Conservation (phyloP, 352 stramenopile species). For the Globisporangium barbulae region DNA sequence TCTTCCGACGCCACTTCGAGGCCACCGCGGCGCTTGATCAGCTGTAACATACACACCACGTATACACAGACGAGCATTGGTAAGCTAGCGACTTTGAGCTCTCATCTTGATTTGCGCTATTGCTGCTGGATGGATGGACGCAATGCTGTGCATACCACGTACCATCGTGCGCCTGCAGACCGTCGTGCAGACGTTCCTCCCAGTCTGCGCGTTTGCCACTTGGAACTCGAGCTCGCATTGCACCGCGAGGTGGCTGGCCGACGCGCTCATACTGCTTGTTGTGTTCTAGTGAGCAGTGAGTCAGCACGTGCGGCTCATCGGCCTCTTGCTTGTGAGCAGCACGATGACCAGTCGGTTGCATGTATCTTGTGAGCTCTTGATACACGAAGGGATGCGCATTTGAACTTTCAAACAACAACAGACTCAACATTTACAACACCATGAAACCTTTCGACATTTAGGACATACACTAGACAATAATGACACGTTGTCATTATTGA, state of each 20-base stretch:
- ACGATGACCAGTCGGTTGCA: no score
- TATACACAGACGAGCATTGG: background rate
- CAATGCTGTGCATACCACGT: background rate
- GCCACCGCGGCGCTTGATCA: slow-evolving; percentile 50
- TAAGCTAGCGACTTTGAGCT: no score
- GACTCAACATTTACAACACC: no score
- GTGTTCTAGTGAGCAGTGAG: background rate
- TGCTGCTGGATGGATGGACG: background rate
- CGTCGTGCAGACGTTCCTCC: slow-evolving; percentile 41
- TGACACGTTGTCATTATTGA: no score
- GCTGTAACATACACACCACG: slow-evolving; percentile 11
- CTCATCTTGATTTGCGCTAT: background rate
- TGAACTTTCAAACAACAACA: slow-evolving; percentile 4
- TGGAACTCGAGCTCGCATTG: slow-evolving; percentile 60
- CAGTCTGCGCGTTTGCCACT: slow-evolving; percentile 43
- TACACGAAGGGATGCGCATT: slow-evolving; percentile 5
- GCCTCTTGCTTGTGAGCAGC: background rate
- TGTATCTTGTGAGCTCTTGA: slow-evolving; percentile 3
- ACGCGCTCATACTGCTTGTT: background rate
- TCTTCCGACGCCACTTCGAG: slow-evolving; percentile 52
- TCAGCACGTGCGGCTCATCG: background rate
- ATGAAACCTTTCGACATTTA: no score
- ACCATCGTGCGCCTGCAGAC: slow-evolving; percentile 38
- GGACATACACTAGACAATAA: no score
- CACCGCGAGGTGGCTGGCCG: background rate